Base-by-base conservation (phyloP, 2,329 filamentous ascomycete genomes). In the Aspergillus awamori region DNA sequence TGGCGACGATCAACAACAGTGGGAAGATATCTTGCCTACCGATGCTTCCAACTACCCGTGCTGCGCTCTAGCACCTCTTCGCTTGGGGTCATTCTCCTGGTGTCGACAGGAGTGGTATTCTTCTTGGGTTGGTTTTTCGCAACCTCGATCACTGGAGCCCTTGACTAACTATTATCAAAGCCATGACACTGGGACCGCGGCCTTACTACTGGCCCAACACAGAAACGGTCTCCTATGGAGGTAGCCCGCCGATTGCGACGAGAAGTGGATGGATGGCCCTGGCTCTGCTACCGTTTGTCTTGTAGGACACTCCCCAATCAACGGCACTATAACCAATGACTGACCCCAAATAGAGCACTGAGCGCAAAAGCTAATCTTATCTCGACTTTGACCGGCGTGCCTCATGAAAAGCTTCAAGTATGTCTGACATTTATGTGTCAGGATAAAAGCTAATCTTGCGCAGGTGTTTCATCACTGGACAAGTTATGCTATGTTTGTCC, bases 141-240 rank as follows among this genome's bases (percentile, higher is more conserved):
- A 20, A 15, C 5, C 8, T 24, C 2, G 5, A 4, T 0, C 15
- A 13, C 3, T 24, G 2, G 0, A 39, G 13, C 30, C 5, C 24
- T 24, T 39, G 41, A 15, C 26, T 45, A 36, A 58, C 24, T 56
- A 24, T 30, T 22, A 20, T 4, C 30, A 15, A 54, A 79, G 79
- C 71, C n/a, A 79, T 83, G 79, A 79, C 78, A 0, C 73, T 84
- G 1, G 80, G 76, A 1, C 82, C 84, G 0, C 69, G 76, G 26
- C 83, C 84, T 0, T 86, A 85, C 70, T 86, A 86, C 75, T 86
- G 84, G 84, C 80, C 82, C 0, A 81, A 78, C 53, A 77, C 75
- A 5, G 57, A 55, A 11, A 69, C 71, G 7, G 60, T 77, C 3
- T 73, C 67, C 30, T 86, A 78, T 65, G 84, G 83, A 8, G 73